A percentile compares a stretch with the other conserved stretches of the same genome.
Evolutionary conservation across 148 eudicot genomes (phyloP).

Genomic region (Dysphania ambrosioides): DNA sequence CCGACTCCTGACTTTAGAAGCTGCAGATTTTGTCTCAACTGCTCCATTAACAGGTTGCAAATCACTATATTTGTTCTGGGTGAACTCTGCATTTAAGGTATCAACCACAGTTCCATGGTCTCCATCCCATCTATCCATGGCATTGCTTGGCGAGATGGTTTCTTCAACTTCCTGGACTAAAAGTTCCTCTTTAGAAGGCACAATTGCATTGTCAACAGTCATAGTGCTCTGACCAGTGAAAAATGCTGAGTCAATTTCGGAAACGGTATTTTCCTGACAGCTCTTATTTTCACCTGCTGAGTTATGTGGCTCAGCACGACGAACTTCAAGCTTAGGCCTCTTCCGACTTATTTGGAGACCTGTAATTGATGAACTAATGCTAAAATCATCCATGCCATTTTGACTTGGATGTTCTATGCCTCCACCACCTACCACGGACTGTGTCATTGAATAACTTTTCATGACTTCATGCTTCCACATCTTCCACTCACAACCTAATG

Average conservation of each 20-base stretch:
- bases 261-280: constrained; percentile 34
- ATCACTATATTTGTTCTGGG: constrained; percentile 30
- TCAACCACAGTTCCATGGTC: constrained; percentile 33
- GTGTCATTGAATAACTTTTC: constrained; percentile 58
- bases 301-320: constrained; percentile 80
- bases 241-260: constrained; percentile 55
- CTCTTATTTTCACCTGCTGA: constrained; percentile 38
- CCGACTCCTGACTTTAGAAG: constrained; percentile 43
- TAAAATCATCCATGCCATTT: constrained; percentile 26
- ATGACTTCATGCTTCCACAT: constrained; percentile 75
- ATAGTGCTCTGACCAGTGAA: constrained; percentile 37
- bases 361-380: constrained; percentile 32
- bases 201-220: constrained; percentile 27
- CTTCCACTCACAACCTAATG: constrained; percentile 65
- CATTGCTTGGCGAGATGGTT: constrained; percentile 19
- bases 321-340: constrained; percentile 97
- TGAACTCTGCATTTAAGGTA: constrained; percentile 37
- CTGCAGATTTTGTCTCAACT: constrained; percentile 32
- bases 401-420: constrained; percentile 34
- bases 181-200: constrained; percentile 25
- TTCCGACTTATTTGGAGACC: constrained; percentile 58
- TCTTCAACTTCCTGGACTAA: constrained; percentile 27
- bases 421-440: constrained; percentile 35
- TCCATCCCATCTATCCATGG: constrained; percentile 47
- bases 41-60: constrained; percentile 33